Evolutionary conservation across 1,284 basidiomycete species (phyloP).

Genomic region (Papiliotrema fonsecae): DNA sequence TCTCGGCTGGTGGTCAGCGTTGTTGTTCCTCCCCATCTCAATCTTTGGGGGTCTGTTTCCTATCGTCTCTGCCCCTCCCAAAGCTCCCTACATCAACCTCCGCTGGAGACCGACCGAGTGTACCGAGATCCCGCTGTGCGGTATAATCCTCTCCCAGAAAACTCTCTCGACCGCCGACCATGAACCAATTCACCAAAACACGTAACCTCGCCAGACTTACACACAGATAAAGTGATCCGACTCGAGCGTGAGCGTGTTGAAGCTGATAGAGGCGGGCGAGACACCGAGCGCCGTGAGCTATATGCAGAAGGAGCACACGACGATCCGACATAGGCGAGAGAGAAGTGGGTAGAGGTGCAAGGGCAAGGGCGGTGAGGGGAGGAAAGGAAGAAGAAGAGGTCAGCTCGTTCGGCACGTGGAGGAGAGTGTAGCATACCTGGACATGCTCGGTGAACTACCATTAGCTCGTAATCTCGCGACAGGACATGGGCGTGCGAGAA

Average conservation of each 20-base stretch:
- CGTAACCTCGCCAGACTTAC: too few species aligned
- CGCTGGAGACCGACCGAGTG: too few species aligned
- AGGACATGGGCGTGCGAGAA: background rate
- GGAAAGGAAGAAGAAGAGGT: background rate
- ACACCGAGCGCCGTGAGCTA: conserved; percentile 92
- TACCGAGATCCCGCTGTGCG: too few species aligned
- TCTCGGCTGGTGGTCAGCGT: conserved; percentile 29
- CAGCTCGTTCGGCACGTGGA: background rate
- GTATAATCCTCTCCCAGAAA: too few species aligned
- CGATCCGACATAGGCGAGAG: background rate
- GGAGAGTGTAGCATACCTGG: conserved; percentile 34
- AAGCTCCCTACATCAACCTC: too few species aligned
- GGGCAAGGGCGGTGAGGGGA: background rate
- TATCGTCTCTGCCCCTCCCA: too few species aligned
- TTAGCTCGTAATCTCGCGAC: background rate
- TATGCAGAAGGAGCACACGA: background rate
- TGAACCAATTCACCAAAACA: too few species aligned
- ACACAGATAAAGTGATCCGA: conserved; percentile 92
- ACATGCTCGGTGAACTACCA: conserved; percentile 51
- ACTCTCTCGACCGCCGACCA: too few species aligned
- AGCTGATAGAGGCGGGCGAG: conserved; percentile 93
- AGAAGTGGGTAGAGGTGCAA: background rate
- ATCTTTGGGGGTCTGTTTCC: too few species aligned
- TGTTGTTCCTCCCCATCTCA: too few species aligned
- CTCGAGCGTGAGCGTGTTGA: conserved; percentile 93